Conservation (phyloP, 2,329 filamentous ascomycete species). For the Penicillium aurantiogriseum region DNA sequence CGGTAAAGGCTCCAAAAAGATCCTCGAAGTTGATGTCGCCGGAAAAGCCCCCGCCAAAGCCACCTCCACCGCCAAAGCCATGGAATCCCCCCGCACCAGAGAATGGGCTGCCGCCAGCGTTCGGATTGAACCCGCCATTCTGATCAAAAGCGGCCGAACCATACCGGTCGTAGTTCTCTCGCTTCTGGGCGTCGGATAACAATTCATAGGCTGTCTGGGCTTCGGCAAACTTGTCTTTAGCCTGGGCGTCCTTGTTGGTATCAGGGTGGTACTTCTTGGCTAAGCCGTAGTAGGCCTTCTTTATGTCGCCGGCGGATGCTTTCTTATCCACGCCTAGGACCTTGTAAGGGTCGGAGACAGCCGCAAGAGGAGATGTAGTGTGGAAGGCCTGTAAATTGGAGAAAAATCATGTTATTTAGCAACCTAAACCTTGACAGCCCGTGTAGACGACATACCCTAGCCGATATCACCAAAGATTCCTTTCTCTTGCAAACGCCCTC, state of each 20-base stretch:
- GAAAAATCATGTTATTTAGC: slow-evolving; percentile 1
- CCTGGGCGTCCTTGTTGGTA: slow-evolving; percentile 91
- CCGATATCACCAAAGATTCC: slow-evolving; percentile 21
- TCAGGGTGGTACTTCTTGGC: slow-evolving; percentile 98
- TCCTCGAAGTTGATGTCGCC: slow-evolving; percentile 94
- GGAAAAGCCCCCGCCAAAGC: slow-evolving; percentile 63
- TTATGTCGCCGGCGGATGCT: slow-evolving; percentile 84
- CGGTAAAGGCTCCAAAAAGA: slow-evolving; percentile 82
- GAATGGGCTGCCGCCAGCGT: slow-evolving; percentile 55
- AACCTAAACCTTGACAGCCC: background rate
- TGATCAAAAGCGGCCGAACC: slow-evolving; percentile 73
- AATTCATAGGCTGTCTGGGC: slow-evolving; percentile 93
- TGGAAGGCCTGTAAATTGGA: slow-evolving; percentile 41
- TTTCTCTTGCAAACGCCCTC: slow-evolving; percentile 28
- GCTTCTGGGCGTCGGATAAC: slow-evolving; percentile 88
- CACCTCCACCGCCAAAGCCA: slow-evolving; percentile 48
- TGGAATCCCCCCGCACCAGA: slow-evolving; percentile 61
- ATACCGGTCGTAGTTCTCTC: slow-evolving; percentile 86
- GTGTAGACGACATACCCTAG: slow-evolving; percentile 33
- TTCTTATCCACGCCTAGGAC: slow-evolving; percentile 79
- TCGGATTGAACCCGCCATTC: slow-evolving; percentile 74
- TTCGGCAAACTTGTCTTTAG: slow-evolving; percentile 92
- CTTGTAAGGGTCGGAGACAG: slow-evolving; percentile 80
- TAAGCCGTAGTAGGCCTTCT: slow-evolving; percentile 96
- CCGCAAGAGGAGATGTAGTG: slow-evolving; percentile 57